These are phyloP conservation scores for Rhizopus arrhizus DNA, from an alignment of 371 early-diverging fungal genomes.

Conservation along the genomic window DNA sequence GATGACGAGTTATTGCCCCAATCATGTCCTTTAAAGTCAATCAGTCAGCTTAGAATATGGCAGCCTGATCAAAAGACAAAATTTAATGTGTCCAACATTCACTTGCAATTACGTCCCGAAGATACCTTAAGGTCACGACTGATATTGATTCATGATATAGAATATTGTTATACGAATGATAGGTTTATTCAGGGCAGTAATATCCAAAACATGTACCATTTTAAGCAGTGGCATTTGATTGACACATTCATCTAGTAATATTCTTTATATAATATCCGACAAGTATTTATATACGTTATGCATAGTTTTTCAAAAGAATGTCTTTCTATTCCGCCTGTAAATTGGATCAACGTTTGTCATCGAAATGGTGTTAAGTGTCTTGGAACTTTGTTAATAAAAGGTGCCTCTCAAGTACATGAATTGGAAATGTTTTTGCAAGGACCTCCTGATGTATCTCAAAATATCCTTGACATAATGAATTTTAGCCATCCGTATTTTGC, in stretches of 20 bases:
- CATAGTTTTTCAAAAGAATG: slow-evolving; percentile 62
- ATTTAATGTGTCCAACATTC: slow-evolving; percentile 18
- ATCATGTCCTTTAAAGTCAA: too few species aligned
- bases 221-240: slow-evolving; percentile 61
- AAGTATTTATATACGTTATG: neutral
- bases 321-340: slow-evolving; percentile 62
- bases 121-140: slow-evolving; percentile 10
- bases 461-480: slow-evolving; percentile 13
- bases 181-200: slow-evolving; percentile 51
- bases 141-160: slow-evolving; percentile 59
- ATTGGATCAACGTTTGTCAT: slow-evolving; percentile 68
- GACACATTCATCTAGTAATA: slow-evolving; percentile 63
- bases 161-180: slow-evolving; percentile 65
- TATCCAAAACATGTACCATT: slow-evolving; percentile 43
- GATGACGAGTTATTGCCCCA: too few species aligned
- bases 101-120: slow-evolving; percentile 11
- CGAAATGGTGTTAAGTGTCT: slow-evolving; percentile 59
- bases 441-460: slow-evolving; percentile 1
- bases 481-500: slow-evolving; percentile 49
- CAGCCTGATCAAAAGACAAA: too few species aligned
- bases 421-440: slow-evolving; percentile 52
- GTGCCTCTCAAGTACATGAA: slow-evolving; percentile 40
- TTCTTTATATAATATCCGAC: neutral
- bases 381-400: slow-evolving; percentile 60
- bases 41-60: too few species aligned